Evolutionary conservation across 345 rosid genomes (phyloP).

Genomic region (Arabis hirsuta): DNA sequence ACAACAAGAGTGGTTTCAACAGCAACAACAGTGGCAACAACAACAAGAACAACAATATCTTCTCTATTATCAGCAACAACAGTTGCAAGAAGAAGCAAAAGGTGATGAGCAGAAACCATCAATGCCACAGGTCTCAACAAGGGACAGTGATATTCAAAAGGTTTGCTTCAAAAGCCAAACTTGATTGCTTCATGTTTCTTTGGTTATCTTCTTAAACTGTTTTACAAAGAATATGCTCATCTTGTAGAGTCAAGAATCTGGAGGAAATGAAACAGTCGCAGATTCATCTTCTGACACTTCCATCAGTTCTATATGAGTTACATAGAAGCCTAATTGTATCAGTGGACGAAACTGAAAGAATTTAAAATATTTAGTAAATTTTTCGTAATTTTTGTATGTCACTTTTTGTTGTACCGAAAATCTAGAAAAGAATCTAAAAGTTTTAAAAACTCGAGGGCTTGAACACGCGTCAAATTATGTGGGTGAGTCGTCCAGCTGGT

Average conservation of each 20-base stretch:
- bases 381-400: not conserved
- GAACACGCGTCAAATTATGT: conserved; percentile 43
- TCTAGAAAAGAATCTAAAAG: conserved; percentile 8
- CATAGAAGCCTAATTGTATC: conserved; percentile 12
- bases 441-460: conserved; percentile 17
- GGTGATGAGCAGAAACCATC: conserved; percentile 38
- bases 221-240: conserved; percentile 2
- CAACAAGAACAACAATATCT: conserved; percentile 29
- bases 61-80: conserved; percentile 45
- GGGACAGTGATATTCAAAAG: conserved; percentile 36
- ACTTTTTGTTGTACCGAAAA: not conserved
- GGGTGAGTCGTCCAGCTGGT: conserved; percentile 39
- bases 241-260: conserved; percentile 40
- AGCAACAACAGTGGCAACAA: conserved; percentile 44
- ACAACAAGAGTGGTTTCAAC: conserved; percentile 47
- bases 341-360: conserved; percentile 8
- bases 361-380: not conserved
- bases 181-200: not conserved
- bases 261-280: conserved; percentile 17
- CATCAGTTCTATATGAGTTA: conserved; percentile 32
- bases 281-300: conserved; percentile 37
- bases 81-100: conserved; percentile 44
- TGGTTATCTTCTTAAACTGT: not conserved
- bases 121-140: conserved; percentile 40
- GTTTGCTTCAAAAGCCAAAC: conserved; percentile 31